Evolutionary conservation across 1,139 yeast genomes (phyloP), one percentile per base, ranked within the genome.

Genomic region (Suhomyces terraborum): DNA sequence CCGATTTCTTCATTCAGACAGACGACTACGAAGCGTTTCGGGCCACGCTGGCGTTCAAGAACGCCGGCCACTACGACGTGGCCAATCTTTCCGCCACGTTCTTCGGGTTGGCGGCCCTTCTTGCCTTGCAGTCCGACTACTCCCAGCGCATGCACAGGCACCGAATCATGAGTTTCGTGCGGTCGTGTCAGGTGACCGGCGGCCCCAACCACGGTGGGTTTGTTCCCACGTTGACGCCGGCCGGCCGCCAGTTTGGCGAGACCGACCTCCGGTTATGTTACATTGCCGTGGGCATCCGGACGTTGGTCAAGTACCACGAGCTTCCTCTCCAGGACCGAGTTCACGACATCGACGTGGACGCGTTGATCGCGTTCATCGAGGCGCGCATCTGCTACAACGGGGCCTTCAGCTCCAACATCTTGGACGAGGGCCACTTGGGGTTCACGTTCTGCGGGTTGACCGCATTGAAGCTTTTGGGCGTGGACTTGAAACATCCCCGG

Each of bases 361-460:
- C 51, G 3, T 58, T 84, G 28, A 55, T 58, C 6, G 45, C 49
- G 0, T 82, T 71, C 54, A 64, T 88, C 0, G 32, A 58, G n/a
- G 49, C 59, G 0, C 64, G 80, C 28, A 60, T 72, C 26, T 69
- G 73, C 29, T 73, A 63, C 48, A 82, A 77, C 53, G 98, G 98
- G 1, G 98, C 96, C 0, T 66, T 73, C 41, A 60, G 72, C 23
- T 62, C 69, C 9, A 36, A 50, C 5, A 46, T 48, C 3, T 42
- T 49, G 29, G 71, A 77, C 17, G 98, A 93, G 61, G 73, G 94
- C 2, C 98, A 93, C 62, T 80, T 91, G 7, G 98, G 98, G 0
- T 74, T 85, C 48, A 85, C 96, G 0, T 93, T 81, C 56, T 91
- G 98, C 63, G 96, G 88, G 0, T 55, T 93, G 29, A 87, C 88